Conservation (phyloP, 306 rosid genomes). For the Mimosa pudica region DNA sequence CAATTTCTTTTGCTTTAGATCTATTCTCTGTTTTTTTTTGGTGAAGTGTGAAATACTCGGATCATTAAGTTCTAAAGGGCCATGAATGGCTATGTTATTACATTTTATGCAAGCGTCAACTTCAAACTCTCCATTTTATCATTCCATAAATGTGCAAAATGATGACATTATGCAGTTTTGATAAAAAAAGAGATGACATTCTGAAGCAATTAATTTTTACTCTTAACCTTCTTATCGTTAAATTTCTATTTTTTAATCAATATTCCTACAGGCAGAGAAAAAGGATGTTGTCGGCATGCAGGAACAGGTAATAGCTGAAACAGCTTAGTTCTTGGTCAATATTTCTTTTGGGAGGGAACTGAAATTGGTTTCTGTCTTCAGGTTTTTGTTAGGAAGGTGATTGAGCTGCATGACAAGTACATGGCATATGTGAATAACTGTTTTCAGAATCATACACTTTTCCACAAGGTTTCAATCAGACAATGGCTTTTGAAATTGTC, state of each 20-base stretch:
- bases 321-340: constrained; percentile 2
- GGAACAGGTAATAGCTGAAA: constrained; percentile 62
- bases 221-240: constrained; percentile 33
- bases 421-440: constrained; percentile 79
- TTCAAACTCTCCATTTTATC: not conserved
- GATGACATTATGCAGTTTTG: not conserved
- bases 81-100: too few species aligned
- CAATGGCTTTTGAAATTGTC: constrained; percentile 12
- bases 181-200: not conserved
- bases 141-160: constrained; percentile 18
- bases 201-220: constrained; percentile 28
- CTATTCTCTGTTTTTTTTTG: not conserved
- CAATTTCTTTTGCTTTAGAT: not conserved
- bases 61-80: not conserved
- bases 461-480: constrained; percentile 78
- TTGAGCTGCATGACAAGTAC: constrained; percentile 90
- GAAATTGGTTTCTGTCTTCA: constrained; percentile 49
- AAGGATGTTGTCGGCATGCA: constrained; percentile 71
- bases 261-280: constrained; percentile 76
- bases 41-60: not conserved
- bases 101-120: not conserved
- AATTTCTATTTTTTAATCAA: constrained; percentile 29
- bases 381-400: constrained; percentile 82
- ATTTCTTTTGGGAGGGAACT: constrained; percentile 30
- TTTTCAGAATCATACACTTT: constrained; percentile 86